These are phyloP conservation scores for Adiantum capillusveneris DNA, from an alignment of 75 land plant genomes.

Conservation along the genomic window DNA sequence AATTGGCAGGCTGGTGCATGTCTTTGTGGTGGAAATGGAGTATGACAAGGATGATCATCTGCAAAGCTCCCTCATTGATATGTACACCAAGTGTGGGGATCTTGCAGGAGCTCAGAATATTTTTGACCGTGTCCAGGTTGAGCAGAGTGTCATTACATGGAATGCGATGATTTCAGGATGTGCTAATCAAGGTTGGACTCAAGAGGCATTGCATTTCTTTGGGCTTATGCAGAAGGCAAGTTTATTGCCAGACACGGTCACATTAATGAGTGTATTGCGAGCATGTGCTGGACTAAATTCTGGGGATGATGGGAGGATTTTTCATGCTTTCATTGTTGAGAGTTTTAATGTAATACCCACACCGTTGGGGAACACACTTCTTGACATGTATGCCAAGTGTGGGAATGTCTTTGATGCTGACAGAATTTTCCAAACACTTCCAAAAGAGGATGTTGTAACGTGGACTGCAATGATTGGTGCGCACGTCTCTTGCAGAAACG, in stretches of 20 bases:
- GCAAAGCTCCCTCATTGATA: neutral
- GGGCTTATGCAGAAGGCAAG: slow-evolving; percentile 30
- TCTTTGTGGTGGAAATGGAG: neutral
- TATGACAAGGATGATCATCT: neutral
- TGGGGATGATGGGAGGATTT: slow-evolving; percentile 8
- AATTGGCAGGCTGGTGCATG: neutral
- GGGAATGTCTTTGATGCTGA: slow-evolving; percentile 9
- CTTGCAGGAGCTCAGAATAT: slow-evolving; percentile 5
- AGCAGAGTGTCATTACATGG: neutral
- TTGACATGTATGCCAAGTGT: slow-evolving; percentile 18
- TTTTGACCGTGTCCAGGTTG: neutral
- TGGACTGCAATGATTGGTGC: slow-evolving; percentile 12
- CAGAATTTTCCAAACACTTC: slow-evolving; percentile 1
- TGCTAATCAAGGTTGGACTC: neutral
- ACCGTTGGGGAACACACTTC: neutral
- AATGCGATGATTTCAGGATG: slow-evolving; percentile 8
- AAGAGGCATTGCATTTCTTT: slow-evolving; percentile 27
- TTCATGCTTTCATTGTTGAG: slow-evolving; percentile 1
- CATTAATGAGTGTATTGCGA: slow-evolving; percentile 38
- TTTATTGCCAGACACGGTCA: slow-evolving; percentile 29
- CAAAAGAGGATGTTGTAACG: slow-evolving; percentile 5
- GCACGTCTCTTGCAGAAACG: slow-evolving; percentile 1
- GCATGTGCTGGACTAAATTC: slow-evolving; percentile 44
- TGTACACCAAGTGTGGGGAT: neutral
- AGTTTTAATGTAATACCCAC: neutral